Conservation (phyloP, 2,329 filamentous ascomycete species). For the Incumbomyces lentus region DNA sequence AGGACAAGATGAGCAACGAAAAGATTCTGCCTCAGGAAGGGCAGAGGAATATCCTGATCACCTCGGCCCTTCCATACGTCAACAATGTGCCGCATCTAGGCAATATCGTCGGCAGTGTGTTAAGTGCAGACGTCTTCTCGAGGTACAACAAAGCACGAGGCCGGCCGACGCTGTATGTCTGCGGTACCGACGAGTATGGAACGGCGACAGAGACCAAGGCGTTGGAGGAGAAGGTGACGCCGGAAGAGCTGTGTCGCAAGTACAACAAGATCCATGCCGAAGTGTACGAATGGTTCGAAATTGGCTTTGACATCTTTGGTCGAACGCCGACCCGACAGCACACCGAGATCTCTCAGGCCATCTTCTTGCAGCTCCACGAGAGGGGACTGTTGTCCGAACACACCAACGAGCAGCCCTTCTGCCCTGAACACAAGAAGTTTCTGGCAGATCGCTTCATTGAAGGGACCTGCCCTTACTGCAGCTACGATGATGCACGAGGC, state of each 20-base stretch:
- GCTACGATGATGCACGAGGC: conserved; percentile 59
- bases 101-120: conserved; percentile 77
- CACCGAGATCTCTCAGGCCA: conserved; percentile 84
- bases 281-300: conserved; percentile 93
- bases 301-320: conserved; percentile 89
- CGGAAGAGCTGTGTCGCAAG: conserved; percentile 78
- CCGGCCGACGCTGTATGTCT: conserved; percentile 71
- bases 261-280: conserved; percentile 84
- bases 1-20: conserved; percentile 18
- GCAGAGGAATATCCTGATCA: conserved; percentile 81
- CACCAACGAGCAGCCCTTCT: conserved; percentile 82
- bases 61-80: conserved; percentile 81
- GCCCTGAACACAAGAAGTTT: conserved; percentile 57
- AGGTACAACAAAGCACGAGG: conserved; percentile 67
- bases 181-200: conserved; percentile 88
- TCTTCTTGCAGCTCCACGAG: conserved; percentile 77
- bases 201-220: conserved; percentile 95
- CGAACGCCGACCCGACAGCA: conserved; percentile 82
- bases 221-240: conserved; percentile 73
- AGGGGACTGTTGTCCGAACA: conserved; percentile 84
- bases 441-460: conserved; percentile 64
- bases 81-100: conserved; percentile 73
- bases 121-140: conserved; percentile 79
- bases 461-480: conserved; percentile 39
- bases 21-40: conserved; percentile 56